Conservation (phyloP, 805 yeast genomes). For the Wickerhamomyces bovis region DNA sequence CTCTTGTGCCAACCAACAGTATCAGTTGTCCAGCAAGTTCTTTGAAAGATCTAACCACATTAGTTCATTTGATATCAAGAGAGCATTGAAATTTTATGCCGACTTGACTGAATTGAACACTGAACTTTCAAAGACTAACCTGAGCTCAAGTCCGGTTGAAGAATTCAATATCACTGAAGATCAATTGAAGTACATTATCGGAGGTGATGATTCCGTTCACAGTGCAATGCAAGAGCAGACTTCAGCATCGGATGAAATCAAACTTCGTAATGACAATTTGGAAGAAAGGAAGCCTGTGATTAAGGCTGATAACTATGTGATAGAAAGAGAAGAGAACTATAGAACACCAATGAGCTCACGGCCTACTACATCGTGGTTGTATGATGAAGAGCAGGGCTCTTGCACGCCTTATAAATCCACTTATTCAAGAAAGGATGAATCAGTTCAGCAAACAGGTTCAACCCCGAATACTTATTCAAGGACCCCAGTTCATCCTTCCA, state of each 20-base stretch:
- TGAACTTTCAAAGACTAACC: neutral
- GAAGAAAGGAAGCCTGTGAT: neutral
- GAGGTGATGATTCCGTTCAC: neutral
- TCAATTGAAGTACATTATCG: neutral
- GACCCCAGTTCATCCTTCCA: neutral
- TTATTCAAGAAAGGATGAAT: neutral
- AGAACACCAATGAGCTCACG: neutral
- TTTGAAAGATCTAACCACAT: constrained; percentile 2
- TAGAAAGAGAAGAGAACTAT: neutral
- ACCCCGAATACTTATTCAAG: neutral
- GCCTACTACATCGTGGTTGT: neutral
- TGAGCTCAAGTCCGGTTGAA: neutral
- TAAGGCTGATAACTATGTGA: neutral
- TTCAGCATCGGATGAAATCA: neutral
- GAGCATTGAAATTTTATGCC: constrained; percentile 2
- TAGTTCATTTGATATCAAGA: neutral
- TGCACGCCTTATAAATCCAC: neutral
- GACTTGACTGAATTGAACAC: neutral
- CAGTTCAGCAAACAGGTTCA: neutral
- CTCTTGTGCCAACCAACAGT: neutral
- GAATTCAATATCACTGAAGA: neutral
- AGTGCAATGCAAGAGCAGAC: neutral
- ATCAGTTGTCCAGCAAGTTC: constrained; percentile 11
- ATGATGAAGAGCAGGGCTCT: neutral
- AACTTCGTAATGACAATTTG: neutral